phyloP scores from a whole-genome alignment of 495 filamentous ascomycete genomes.

The Penicillium manginii region DNA sequence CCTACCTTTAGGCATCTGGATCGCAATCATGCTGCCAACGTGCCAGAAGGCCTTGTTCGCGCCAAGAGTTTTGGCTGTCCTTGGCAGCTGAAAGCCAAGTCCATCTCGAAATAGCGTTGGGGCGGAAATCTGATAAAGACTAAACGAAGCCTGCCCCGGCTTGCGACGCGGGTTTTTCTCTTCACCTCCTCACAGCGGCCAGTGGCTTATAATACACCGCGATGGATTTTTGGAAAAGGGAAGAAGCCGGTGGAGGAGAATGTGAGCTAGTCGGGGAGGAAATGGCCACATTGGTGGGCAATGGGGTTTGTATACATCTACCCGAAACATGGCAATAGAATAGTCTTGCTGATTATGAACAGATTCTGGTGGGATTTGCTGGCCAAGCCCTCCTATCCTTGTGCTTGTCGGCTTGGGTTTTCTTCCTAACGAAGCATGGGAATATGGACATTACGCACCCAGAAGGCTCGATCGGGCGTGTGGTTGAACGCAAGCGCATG shows the following conservation, averaged over 20 bases:
- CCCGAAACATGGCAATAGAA: not conserved
- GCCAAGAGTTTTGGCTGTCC: too few relatives aligned
- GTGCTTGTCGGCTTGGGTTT: conserved; percentile 39
- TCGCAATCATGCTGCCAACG: too few relatives aligned
- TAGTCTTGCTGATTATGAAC: conserved; percentile 12
- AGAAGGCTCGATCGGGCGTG: conserved; percentile 31
- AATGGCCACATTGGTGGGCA: conserved; percentile 40
- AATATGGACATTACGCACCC: conserved; percentile 32
- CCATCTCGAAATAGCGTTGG: too few relatives aligned
- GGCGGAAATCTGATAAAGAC: too few relatives aligned
- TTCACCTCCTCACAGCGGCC: too few relatives aligned
- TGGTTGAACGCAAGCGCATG: conserved; percentile 34
- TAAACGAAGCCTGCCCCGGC: too few relatives aligned
- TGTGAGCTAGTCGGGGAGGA: conserved; percentile 41
- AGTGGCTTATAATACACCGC: not conserved
- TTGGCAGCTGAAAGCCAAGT: too few relatives aligned
- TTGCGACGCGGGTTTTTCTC: too few relatives aligned
- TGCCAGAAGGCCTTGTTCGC: too few relatives aligned
- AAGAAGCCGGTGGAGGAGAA: conserved; percentile 16
- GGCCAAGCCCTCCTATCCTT: conserved; percentile 35
- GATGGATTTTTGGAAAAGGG: conserved; percentile 21
- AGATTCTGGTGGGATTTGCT: conserved; percentile 39
- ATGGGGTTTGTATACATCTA: conserved; percentile 31
- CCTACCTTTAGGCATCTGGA: too few relatives aligned
- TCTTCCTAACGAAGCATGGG: conserved; percentile 47